phyloP scores from a whole-genome alignment of 2,329 filamentous ascomycete species.

The Fusarium nodosum region DNA sequence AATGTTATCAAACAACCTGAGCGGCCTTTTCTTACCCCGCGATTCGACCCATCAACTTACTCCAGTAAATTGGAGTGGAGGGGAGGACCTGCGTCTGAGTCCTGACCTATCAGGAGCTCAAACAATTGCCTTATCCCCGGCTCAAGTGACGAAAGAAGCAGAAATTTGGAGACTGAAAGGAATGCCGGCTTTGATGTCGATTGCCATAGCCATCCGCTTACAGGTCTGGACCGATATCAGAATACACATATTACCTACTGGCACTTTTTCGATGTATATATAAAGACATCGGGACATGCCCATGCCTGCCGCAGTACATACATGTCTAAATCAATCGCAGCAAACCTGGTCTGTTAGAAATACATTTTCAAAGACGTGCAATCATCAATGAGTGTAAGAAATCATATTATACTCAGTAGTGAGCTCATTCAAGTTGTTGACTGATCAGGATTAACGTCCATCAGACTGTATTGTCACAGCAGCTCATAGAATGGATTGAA shows the following conservation, averaged over 20 bases:
- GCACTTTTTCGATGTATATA: not conserved
- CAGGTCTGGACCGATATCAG: not conserved
- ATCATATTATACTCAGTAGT: not conserved
- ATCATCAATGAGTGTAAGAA: not conserved
- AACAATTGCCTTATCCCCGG: slow-evolving; percentile 31
- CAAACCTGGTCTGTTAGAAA: not conserved
- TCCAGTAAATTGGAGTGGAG: slow-evolving; percentile 11
- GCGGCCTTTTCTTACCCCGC: slow-evolving; percentile 41
- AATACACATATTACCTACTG: not conserved
- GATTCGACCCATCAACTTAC: slow-evolving; percentile 7
- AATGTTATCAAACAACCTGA: not conserved
- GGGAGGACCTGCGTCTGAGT: not conserved
- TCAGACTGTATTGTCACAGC: not conserved
- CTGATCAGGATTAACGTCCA: not conserved
- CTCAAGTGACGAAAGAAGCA: slow-evolving; percentile 26
- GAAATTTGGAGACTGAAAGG: slow-evolving; percentile 1
- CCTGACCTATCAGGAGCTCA: slow-evolving; percentile 35
- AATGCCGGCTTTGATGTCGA: slow-evolving; percentile 6
- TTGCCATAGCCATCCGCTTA: not conserved
- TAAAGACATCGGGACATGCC: not conserved
- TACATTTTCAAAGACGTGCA: not conserved
- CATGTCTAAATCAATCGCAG: not conserved
- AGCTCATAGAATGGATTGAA: not conserved
- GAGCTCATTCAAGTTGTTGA: not conserved
- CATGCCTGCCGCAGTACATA: not conserved